Percentiles rank a stretch among this genome's conserved stretches.
phyloP scores from a whole-genome alignment of 1,284 basidiomycete genomes.

The Apiotrichum siamense region DNA sequence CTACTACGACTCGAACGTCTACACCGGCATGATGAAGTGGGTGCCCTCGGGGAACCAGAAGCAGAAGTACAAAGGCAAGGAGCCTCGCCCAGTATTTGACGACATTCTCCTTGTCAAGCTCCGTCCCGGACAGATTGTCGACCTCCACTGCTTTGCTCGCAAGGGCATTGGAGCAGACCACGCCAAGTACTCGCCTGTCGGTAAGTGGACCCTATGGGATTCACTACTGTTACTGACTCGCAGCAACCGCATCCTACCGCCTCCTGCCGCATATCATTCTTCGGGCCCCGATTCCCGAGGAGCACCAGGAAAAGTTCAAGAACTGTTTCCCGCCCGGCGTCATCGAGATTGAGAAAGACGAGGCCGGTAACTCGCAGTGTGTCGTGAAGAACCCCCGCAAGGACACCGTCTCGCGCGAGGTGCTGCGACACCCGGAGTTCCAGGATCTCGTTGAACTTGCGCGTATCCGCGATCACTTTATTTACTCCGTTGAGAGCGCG shows the following conservation, averaged over 20 bases:
- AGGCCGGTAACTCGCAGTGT: constrained; percentile 49
- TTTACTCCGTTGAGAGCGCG: constrained; percentile 86
- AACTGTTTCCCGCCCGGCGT: constrained; percentile 87
- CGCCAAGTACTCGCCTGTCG: constrained; percentile 96
- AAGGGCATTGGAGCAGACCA: constrained; percentile 96
- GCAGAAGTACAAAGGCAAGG: constrained; percentile 40
- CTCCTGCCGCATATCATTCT: constrained; percentile 83
- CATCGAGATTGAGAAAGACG: constrained; percentile 60
- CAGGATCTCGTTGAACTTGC: constrained; percentile 75
- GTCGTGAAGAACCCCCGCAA: constrained; percentile 60
- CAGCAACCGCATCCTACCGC: constrained; percentile 91
- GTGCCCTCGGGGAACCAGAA: constrained; percentile 79
- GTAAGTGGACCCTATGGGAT: constrained; percentile 50
- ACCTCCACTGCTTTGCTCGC: constrained; percentile 70
- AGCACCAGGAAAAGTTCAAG: constrained; percentile 67
- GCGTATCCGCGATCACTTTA: constrained; percentile 85
- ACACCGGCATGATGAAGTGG: constrained; percentile 76
- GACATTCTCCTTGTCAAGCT: constrained; percentile 93
- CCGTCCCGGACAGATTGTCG: constrained; percentile 70
- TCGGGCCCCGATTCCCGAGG: constrained; percentile 59
- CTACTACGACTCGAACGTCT: constrained; percentile 62
- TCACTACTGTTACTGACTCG: background rate
- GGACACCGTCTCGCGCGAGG: constrained; percentile 90
- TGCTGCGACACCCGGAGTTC: constrained; percentile 87
- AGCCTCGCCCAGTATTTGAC: constrained; percentile 53